These are phyloP conservation scores for Bryoerythrophyllum caledonicum DNA, from an alignment of 225 moss, liverwort and hornwort genomes.

Conservation along the genomic window DNA sequence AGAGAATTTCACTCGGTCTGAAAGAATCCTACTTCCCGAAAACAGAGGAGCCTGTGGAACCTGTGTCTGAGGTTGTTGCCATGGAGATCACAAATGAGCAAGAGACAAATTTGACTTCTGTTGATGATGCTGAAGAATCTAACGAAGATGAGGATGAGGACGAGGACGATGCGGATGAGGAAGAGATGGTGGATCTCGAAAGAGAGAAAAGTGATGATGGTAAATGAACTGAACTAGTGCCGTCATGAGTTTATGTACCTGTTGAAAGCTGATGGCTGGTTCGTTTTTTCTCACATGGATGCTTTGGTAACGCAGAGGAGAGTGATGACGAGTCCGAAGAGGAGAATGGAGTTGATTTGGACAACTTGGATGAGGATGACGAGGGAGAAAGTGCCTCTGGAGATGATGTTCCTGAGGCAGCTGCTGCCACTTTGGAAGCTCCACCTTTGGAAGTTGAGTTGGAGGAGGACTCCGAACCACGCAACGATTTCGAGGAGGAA, in stretches of 20 bases:
- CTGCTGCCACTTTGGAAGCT: conserved; percentile 31
- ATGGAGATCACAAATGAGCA: conserved; percentile 31
- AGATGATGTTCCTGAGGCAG: conserved; percentile 24
- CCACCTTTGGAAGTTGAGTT: conserved; percentile 85
- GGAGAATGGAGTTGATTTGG: conserved; percentile 44
- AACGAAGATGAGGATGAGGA: conserved; percentile 39
- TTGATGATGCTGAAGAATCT: conserved; percentile 34
- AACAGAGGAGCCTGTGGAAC: conserved; percentile 21
- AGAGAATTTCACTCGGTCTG: conserved; percentile 61
- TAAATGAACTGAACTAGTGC: conserved; percentile 13
- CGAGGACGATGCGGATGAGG: conserved; percentile 21
- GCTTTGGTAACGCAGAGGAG: conserved; percentile 29
- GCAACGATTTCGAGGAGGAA: conserved; percentile 33
- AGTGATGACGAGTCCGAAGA: conserved; percentile 38
- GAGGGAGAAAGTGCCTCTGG: conserved; percentile 49
- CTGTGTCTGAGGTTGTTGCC: conserved; percentile 32
- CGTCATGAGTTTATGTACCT: not conserved
- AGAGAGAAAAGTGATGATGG: conserved; percentile 28
- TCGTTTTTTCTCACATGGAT: conserved; percentile 2
- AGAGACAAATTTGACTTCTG: conserved; percentile 24
- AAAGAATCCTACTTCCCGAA: conserved; percentile 58
- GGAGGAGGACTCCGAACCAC: conserved; percentile 58
- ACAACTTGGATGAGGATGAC: conserved; percentile 58
- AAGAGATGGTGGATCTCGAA: conserved; percentile 12
- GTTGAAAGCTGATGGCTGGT: conserved; percentile 4